Evolutionary conservation across 495 filamentous ascomycete genomes (phyloP).

Genomic region (Aspergillus nidulans): DNA sequence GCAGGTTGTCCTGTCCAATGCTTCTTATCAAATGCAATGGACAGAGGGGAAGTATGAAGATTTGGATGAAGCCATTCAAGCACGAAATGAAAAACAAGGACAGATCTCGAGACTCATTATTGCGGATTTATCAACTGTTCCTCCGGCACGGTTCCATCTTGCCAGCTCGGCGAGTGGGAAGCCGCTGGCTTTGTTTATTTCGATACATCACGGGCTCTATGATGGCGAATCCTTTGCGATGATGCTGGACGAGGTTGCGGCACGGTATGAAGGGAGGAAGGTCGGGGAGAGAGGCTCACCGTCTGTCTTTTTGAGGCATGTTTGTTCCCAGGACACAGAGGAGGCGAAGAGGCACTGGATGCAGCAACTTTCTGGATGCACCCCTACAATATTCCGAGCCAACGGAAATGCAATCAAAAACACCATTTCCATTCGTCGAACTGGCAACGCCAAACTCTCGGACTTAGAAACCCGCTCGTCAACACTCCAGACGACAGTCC

Average conservation of each 20-base stretch:
- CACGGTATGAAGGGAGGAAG: conserved; percentile 25
- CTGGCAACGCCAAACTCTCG: conserved; percentile 19
- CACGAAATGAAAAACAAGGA: conserved; percentile 4
- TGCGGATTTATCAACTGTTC: conserved; percentile 16
- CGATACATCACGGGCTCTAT: conserved; percentile 68
- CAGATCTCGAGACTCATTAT: conserved; percentile 23
- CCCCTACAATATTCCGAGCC: conserved; percentile 28
- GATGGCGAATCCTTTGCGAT: conserved; percentile 75
- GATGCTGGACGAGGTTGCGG: conserved; percentile 53
- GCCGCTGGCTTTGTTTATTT: conserved; percentile 22
- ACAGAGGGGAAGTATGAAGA: conserved; percentile 13
- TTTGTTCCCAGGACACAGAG: conserved; percentile 41
- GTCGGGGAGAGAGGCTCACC: conserved; percentile 21
- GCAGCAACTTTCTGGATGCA: conserved; percentile 43
- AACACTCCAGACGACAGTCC: conserved; percentile 25
- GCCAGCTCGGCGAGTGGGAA: conserved; percentile 11
- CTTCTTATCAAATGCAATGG: conserved; percentile 17
- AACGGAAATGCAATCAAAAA: not conserved
- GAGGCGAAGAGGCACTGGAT: conserved; percentile 66
- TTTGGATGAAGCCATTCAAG: conserved; percentile 13
- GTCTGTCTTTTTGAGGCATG: conserved; percentile 36
- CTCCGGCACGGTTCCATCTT: conserved; percentile 26
- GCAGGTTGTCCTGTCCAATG: conserved; percentile 53
- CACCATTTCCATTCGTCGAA: conserved; percentile 16
- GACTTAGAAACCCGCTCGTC: conserved; percentile 23